Base-by-base conservation (phyloP, 1,284 basidiomycete species). In the Boletus calvinii region DNA sequence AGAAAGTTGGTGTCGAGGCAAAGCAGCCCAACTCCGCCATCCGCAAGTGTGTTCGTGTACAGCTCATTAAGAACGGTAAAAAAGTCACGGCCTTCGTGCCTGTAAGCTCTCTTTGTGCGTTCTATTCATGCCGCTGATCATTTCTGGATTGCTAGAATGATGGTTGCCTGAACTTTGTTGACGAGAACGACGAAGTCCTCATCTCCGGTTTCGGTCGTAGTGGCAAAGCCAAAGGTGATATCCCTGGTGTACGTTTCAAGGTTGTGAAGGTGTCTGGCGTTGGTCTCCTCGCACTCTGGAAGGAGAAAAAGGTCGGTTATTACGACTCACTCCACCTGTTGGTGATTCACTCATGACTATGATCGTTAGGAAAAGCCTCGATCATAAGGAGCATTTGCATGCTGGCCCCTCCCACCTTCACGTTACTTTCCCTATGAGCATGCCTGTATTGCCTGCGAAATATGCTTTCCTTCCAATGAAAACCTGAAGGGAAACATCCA, bases 11-110 rank as follows among this genome's bases (percentile, higher is more conserved):
- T 63, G 88, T 92, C 59, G 90, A 92, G 76, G 94, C 93, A 68
- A 96, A 96, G 79, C 93, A 97, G 74, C 97, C 97, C 78, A 99
- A 99, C 86, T 99, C 97, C 72, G 97, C 97, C 74, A 98, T 99
- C 75, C 94, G 97, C 77, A 99, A 99, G 78, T 99, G 97, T 83
- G 97, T 99, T 64, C 93, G 97, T 81, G 97, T 99, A 59, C 97
- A 99, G 73, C 84, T 99, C 68, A 99, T 99, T 78, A 99, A 99
- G 87, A 99, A 99, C 82, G 97, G 97, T 69, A 99, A 99, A 90
- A 98, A 99, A 78, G 94, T 95, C 71, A 95, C 94, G 58, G 93
- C 93, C 67, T 96, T 73, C 74, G 81, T 84, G 30, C 81, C 81
- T 34, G 81, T 84, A 64, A 59, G 83, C 77, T 48, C 46, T 50